Base-by-base conservation (phyloP, 352 stramenopile species). In the Pythium scleroteichum region DNA sequence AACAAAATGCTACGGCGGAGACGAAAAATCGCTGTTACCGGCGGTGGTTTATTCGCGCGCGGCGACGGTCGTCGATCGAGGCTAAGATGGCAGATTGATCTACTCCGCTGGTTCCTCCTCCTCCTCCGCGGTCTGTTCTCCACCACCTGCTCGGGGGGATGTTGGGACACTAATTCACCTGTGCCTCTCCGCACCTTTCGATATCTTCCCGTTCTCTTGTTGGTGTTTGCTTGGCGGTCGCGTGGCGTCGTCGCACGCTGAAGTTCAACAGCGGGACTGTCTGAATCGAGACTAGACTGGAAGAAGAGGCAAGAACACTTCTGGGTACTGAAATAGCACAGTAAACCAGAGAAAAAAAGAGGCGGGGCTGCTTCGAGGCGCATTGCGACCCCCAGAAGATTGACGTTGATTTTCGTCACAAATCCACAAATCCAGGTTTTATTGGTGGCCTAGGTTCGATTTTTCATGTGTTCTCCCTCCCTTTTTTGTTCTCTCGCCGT, bases 191-290 rank as follows among this genome's bases (percentile, higher is more conserved):
- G 20, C 41, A n/a, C 7, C 20, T 38, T 74, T 61, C 38, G 57
- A 32, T n/a, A 39, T 46, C 49, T 40, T 48, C 24, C 23, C 38
- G 32, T 44, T 69, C 24, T 65, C 64, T 29, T 78, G 72, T 49
- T 74, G 49, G 53, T 85, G 67, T 57, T 85, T 79, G 58, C 67
- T 68, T 46, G 66, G 26, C 35, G 56, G 56, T 55, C 39, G 49
- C 32, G 48, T 48, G 40, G 39, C 48, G 27, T 32, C 56, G 57
- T 38, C 39, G 41, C 41, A 38, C 53, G 19, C 46, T 46, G 0
- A 68, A 68, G 61, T 68, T 68, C 61, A 68, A 68, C 53, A 46
- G 41, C 45, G 42, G 20, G 35, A 4, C 17, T 17, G 13, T 4
- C 52, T 59, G 35, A 51, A 26, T n/a, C 17, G 48, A 35, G 13